Evolutionary conservation across 140 eudicot genomes (phyloP).

Genomic region (Stevia rebaudiana): DNA sequence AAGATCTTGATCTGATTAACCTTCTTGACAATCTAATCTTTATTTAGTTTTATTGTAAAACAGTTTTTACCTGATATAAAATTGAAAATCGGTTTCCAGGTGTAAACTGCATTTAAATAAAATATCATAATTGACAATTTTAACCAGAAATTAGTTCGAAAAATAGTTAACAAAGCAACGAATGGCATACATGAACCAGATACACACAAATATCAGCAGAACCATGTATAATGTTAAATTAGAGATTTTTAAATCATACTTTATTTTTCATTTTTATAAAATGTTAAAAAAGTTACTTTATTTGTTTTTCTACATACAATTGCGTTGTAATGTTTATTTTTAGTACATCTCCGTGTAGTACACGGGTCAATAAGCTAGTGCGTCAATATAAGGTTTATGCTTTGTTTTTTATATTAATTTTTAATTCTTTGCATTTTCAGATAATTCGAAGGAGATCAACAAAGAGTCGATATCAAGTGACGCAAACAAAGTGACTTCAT

Average conservation of each 20-base stretch:
- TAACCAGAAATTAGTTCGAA: not conserved
- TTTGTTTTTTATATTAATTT: constrained; percentile 20
- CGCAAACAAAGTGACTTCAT: constrained; percentile 38
- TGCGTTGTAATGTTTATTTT: no score
- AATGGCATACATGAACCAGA: constrained; percentile 5
- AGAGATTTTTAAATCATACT: no score
- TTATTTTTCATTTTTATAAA: no score
- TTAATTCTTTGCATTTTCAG: constrained; percentile 39
- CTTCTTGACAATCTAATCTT: constrained; percentile 13
- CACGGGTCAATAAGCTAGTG: no score
- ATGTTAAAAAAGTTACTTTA: no score
- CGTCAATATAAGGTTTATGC: not conserved
- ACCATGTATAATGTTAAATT: not conserved
- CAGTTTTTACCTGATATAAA: constrained; percentile 4
- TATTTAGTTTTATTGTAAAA: not conserved
- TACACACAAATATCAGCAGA: not conserved
- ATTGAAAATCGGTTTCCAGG: not conserved
- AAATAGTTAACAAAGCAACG: not conserved
- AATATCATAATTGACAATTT: not conserved
- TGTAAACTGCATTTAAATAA: not conserved
- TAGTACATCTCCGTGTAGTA: not conserved
- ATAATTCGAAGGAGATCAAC: constrained; percentile 52
- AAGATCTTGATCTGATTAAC: not conserved
- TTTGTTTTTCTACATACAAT: no score
- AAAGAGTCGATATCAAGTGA: constrained; percentile 41